These are phyloP conservation scores for Aspergillus phoenicis DNA, from an alignment of 2,329 filamentous ascomycete genomes.

Conservation along the genomic window DNA sequence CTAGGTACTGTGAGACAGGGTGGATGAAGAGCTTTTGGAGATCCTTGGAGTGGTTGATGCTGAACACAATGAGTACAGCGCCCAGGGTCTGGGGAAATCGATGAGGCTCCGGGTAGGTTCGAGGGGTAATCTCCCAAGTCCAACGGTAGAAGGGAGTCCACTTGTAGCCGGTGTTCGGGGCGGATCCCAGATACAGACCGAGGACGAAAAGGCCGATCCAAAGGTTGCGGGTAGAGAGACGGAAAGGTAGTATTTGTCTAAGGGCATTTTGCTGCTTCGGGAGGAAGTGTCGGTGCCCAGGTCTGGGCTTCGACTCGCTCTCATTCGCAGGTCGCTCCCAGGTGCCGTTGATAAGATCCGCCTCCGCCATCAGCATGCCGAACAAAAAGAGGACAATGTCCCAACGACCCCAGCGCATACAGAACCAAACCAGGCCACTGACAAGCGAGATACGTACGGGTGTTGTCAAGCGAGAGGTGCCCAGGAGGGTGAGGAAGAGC, in stretches of 20 bases:
- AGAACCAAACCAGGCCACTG: conserved; percentile 40
- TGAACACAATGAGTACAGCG: conserved; percentile 46
- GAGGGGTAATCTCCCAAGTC: conserved; percentile 43
- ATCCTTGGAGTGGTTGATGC: conserved; percentile 44
- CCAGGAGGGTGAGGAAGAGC: conserved; percentile 46
- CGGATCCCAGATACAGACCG: conserved; percentile 48
- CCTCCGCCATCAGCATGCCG: conserved; percentile 48
- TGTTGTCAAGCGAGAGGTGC: conserved; percentile 40
- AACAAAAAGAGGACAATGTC: conserved; percentile 47
- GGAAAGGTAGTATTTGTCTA: conserved; percentile 14
- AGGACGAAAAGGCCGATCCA: conserved; percentile 43
- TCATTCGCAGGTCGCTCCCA: conserved; percentile 34
- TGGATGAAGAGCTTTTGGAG: conserved; percentile 48
- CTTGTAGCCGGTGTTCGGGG: conserved; percentile 43
- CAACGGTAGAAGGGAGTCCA: conserved; percentile 47
- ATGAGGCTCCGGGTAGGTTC: conserved; percentile 46
- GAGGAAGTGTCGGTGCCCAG: conserved; percentile 21
- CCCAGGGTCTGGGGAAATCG: conserved; percentile 50
- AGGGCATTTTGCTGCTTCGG: conserved; percentile 10
- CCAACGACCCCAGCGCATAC: conserved; percentile 47
- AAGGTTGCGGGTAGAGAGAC: conserved; percentile 32
- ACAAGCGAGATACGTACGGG: conserved; percentile 39
- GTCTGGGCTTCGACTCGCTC: conserved; percentile 24
- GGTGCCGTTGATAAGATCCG: conserved; percentile 44
- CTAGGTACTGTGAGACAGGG: conserved; percentile 48